Evolutionary conservation across 2,329 filamentous ascomycete genomes (phyloP), one percentile per base, ranked within the genome.

Genomic region (Pseudocercospora musae): DNA sequence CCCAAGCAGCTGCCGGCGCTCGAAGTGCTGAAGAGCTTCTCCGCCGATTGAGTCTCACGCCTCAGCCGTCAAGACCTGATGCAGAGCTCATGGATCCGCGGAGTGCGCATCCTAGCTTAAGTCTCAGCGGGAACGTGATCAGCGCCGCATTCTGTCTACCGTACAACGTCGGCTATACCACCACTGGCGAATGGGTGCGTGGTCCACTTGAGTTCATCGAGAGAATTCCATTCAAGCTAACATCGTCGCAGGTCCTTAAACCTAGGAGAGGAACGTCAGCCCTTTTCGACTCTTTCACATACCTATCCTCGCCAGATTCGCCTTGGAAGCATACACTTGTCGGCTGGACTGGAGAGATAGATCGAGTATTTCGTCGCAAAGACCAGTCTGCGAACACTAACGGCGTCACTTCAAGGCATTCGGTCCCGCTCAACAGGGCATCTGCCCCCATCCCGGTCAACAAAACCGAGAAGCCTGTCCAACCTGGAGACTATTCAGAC

Each of bases 301-400:
- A 96, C 77, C 86, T 98, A 49, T 91, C 92, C 3, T 96, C 92
- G n/a, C 83, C 89, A 60, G 84, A 89, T 48, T 88, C 89, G 1
- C 87, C 89, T 20, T 98, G 93, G 93, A 91, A 92, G 71, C 94
- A 97, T 78, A 95, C 89, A 0, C 85, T 97, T 5, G 90, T 98
- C 58, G 93, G 92, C 50, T 98, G 94, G 94, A 96, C 94, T 2
- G 94, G 94, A 62, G 94, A 98, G 64, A 80, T 82, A 42, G 72
- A 72, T 42, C 70, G 72, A 9, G 64, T 71, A 25, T 68, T 76
- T n/a, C 73, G 74, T 23, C 64, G 62, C 13, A 59, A 63, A 37
- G 63, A 65, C n/a, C 58, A 59, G 10, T 52, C 63, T 68, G 27
- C 64, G 63, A 50, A 60, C 69, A 31, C 65, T 66, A 63, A 60